Conservation (phyloP, 495 filamentous ascomycete genomes). For the Cenococcum geophilum region DNA sequence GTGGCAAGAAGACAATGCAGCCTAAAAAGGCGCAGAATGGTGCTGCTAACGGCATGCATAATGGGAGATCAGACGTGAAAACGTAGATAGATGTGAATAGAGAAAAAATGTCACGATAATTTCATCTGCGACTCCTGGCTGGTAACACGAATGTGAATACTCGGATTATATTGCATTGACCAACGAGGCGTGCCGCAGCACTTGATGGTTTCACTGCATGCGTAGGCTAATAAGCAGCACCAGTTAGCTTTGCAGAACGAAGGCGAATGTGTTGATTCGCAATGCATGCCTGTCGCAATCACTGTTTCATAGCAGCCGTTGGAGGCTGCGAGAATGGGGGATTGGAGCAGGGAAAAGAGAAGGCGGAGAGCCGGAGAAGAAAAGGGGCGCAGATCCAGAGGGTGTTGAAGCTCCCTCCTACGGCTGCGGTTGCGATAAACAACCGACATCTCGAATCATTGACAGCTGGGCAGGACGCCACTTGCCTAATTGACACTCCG, state of each 20-base stretch:
- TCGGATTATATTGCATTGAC: neutral
- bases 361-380: too few species aligned
- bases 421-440: too few species aligned
- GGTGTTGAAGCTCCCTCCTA: too few species aligned
- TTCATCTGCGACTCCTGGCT: neutral
- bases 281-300: too few species aligned
- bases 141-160: neutral
- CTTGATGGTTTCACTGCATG: neutral
- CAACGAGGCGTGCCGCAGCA: neutral
- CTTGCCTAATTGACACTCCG: too few species aligned
- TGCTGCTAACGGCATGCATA: neutral
- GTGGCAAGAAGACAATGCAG: conserved; percentile 4
- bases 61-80: neutral
- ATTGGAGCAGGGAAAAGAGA: too few species aligned
- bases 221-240: neutral
- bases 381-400: too few species aligned
- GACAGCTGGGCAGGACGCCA: too few species aligned
- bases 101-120: neutral
- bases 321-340: too few species aligned
- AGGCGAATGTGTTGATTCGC: too few species aligned
- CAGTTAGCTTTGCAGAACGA: neutral
- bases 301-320: too few species aligned
- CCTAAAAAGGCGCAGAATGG: neutral
- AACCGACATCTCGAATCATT: too few species aligned
- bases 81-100: neutral